Base-by-base conservation (phyloP, 1,139 yeast genomes). In the Lodderomyces oxycetoniae region DNA sequence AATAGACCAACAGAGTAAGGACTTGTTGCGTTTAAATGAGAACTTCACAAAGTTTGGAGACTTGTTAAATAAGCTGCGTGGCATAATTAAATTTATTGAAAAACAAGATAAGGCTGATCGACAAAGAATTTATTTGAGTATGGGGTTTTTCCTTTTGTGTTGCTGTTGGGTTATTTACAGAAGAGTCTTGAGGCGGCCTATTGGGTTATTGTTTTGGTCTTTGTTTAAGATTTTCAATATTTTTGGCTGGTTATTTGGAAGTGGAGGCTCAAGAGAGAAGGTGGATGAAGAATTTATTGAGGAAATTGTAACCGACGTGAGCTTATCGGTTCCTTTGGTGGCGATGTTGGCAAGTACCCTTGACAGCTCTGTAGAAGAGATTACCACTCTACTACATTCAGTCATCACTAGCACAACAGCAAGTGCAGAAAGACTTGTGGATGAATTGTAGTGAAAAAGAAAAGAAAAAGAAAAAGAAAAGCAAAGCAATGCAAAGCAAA, bases 71-170 rank as follows among this genome's bases (percentile, higher is more conserved):
- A 75, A 71, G 30, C 76, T 85, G 1, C 67, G 63, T 35, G 66
- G 68, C 28, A 67, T 82, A 30, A 84, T 82, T 28, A 65, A 67
- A 42, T 71, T 78, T 38, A 74, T 82, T 36, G 86, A 81, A 47
- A 76, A 76, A 47, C 84, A 85, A 33, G 87, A 83, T 47, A 63
- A 68, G 36, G 59, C 69, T 41, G 91, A 83, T 47, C 66, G 83
- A 34, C 62, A 72, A 32, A 60, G 76, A 37, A 80, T 82, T 49
- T 74, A 77, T 43, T 54, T 73, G 34, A 67, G 85, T 20, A 47
- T 81, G 30, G 77, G 75, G 13, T 77, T 82, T 43, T 67, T 82
- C 38, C 59, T 68, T 3, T 43, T 68, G 2, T 80, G 79, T 24
- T 62, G 83, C 42, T 50, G 59, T 3, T 80, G 85, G 82, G 76